phyloP scores from a whole-genome alignment of 1,139 yeast genomes.

The Saccharomycopsis hybrid region DNA sequence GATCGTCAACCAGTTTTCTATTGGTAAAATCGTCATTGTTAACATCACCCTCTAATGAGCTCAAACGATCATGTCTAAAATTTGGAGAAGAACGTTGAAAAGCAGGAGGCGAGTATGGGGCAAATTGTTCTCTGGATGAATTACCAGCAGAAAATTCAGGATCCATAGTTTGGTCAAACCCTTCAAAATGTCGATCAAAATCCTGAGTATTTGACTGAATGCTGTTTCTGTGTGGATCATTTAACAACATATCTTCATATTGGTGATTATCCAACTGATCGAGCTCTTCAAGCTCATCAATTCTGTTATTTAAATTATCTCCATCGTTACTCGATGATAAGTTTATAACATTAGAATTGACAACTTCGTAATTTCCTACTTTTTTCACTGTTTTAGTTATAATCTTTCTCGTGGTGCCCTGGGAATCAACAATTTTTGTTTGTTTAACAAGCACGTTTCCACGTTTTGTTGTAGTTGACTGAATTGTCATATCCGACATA shows the following conservation, averaged over 20 bases:
- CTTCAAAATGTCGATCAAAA: conserved; percentile 15
- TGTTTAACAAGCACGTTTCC: conserved; percentile 19
- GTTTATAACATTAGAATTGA: conserved; percentile 22
- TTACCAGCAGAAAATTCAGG: not conserved
- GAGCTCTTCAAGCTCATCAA: conserved; percentile 23
- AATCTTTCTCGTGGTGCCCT: conserved; percentile 27
- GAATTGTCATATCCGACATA: conserved; percentile 14
- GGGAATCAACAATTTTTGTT: conserved; percentile 27
- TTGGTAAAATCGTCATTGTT: no score
- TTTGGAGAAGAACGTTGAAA: no score
- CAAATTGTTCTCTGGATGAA: no score
- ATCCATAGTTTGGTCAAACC: conserved; percentile 17
- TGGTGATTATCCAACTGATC: conserved; percentile 15
- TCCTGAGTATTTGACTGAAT: not conserved
- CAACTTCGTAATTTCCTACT: conserved; percentile 26
- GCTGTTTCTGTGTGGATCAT: no score
- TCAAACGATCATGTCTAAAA: no score
- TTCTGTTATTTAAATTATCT: conserved; percentile 19
- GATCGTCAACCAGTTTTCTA: no score
- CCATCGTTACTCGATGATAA: conserved; percentile 7
- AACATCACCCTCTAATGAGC: no score
- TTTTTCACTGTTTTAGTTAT: conserved; percentile 28
- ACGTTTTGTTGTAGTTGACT: conserved; percentile 12
- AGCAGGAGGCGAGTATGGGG: no score
- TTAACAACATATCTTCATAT: no score